Conservation (phyloP, 2,329 filamentous ascomycete species). For the Microdochium bolleyi region DNA sequence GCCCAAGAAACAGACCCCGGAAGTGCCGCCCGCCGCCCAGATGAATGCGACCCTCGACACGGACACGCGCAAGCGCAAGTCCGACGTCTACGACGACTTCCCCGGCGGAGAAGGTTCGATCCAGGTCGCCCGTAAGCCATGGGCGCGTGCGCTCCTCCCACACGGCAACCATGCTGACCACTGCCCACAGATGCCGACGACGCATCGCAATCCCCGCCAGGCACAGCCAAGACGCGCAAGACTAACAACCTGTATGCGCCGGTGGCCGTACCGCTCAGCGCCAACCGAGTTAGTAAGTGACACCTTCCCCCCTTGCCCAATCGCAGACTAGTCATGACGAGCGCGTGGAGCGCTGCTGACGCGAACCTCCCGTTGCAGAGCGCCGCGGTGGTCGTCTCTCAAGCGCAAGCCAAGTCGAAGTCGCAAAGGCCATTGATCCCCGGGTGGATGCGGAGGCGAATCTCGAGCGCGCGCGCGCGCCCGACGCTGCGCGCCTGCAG, state of each 20-base stretch:
- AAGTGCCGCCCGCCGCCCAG: background rate
- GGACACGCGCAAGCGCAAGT: conserved; percentile 13
- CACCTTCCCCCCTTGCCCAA: background rate
- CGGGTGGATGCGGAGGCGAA: conserved; percentile 9
- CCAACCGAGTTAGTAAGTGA: background rate
- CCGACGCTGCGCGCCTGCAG: conserved; percentile 8
- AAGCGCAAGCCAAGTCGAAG: conserved; percentile 5
- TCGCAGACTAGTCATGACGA: background rate
- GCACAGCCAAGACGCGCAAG: background rate
- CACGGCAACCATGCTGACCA: background rate
- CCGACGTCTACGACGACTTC: conserved; percentile 16
- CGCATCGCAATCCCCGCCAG: background rate
- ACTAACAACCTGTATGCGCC: background rate
- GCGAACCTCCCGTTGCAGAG: conserved; percentile 7
- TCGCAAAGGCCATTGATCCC: conserved; percentile 2
- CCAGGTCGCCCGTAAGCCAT: background rate
- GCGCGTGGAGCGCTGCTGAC: background rate
- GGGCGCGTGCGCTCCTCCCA: background rate
- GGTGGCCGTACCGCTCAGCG: background rate
- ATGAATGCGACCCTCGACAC: background rate
- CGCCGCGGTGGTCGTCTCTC: conserved; percentile 11
- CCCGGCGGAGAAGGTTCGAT: conserved; percentile 10
- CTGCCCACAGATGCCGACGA: background rate
- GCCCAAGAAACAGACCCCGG: background rate
- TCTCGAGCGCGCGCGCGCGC: conserved; percentile 8